Evolutionary conservation across 2,329 filamentous ascomycete genomes (phyloP).

Genomic region (Akanthomyces dipterigenus): DNA sequence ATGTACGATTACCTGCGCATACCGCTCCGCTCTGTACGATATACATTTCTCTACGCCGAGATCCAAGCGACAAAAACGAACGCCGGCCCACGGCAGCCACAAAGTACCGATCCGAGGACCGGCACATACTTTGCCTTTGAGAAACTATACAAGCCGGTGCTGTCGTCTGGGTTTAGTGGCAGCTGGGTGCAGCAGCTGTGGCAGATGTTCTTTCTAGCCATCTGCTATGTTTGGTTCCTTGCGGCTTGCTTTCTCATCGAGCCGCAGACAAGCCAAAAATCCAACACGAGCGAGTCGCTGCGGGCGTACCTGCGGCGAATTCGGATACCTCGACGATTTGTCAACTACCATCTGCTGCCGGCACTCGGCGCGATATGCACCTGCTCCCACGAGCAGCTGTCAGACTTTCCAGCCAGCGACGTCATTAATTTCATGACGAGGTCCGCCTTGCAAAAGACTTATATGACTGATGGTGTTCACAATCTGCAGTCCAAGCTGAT

Average conservation of each 20-base stretch:
- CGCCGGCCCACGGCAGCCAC: slow-evolving; percentile 12
- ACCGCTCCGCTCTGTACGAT: slow-evolving; percentile 40
- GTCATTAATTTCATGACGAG: slow-evolving; percentile 42
- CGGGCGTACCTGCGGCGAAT: slow-evolving; percentile 44
- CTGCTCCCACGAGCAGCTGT: slow-evolving; percentile 43
- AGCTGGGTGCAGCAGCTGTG: background rate
- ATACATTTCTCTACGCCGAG: slow-evolving; percentile 46
- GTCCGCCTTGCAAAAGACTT: slow-evolving; percentile 42
- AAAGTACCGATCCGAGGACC: slow-evolving; percentile 12
- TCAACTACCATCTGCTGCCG: slow-evolving; percentile 44
- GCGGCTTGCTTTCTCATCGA: slow-evolving; percentile 42
- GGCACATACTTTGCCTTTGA: slow-evolving; percentile 38
- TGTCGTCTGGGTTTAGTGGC: background rate
- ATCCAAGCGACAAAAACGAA: slow-evolving; percentile 4
- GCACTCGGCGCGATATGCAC: slow-evolving; percentile 48
- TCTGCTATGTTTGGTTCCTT: slow-evolving; percentile 49
- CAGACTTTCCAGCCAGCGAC: slow-evolving; percentile 47
- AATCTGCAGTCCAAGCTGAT: slow-evolving; percentile 40
- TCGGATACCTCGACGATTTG: slow-evolving; percentile 39
- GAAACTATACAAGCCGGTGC: slow-evolving; percentile 14
- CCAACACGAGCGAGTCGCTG: slow-evolving; percentile 34
- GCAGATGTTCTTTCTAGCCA: slow-evolving; percentile 26
- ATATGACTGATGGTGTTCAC: slow-evolving; percentile 43
- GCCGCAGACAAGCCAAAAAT: slow-evolving; percentile 20
- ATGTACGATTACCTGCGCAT: slow-evolving; percentile 52